Base-by-base conservation (phyloP, 306 rosid genomes). In the Fagus sylvatica region DNA sequence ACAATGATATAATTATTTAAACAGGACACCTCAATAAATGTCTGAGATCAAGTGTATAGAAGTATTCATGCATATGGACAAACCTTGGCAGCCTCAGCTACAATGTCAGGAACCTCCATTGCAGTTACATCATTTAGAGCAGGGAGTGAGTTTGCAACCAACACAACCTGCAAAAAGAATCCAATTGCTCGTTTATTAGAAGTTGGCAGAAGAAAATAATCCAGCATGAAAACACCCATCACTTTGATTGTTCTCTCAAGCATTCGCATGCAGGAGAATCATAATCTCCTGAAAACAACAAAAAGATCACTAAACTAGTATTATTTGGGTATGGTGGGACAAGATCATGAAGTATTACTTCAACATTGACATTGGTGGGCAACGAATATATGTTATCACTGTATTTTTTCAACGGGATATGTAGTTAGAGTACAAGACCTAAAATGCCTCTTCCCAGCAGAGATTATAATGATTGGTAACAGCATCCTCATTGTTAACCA, bases 31-130 rank as follows among this genome's bases (percentile, higher is more conserved):
- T 74, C 17, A 71, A 13, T 9, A 69, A 33, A 61, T 39, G 2
- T 30, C 53, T 64, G 70, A 51, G 64, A 85, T 30, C 40, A 56
- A 40, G 22, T 39, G 30, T 1, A 46, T 19, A 39, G 7, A 7
- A 30, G 41, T 42, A 59, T 53, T 73, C 37, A 75, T 17, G 75
- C 80, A 73, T 59, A 48, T 69, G 71, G 65, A 84, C 78, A 73
- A 72, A 96, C 99, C 98, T 96, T 96, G 78, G 99, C 99, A 72
- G 99, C 98, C 85, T 93, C 99, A 49, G 97, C 98, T 73, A 96
- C 91, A 74, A 96, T 93, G 39, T 88, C 99, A 71, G 99, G 99
- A 87, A 93, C 89, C 89, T 96, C 99, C 93, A 88, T 88, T 28
- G 99, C 99, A 68, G 99, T 96, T 41, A 91, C 89, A 79, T 96